Evolutionary conservation across 1,139 yeast species (phyloP), one percentile per base, ranked within the genome.

Genomic region (Saccharomyces pastorianus): DNA sequence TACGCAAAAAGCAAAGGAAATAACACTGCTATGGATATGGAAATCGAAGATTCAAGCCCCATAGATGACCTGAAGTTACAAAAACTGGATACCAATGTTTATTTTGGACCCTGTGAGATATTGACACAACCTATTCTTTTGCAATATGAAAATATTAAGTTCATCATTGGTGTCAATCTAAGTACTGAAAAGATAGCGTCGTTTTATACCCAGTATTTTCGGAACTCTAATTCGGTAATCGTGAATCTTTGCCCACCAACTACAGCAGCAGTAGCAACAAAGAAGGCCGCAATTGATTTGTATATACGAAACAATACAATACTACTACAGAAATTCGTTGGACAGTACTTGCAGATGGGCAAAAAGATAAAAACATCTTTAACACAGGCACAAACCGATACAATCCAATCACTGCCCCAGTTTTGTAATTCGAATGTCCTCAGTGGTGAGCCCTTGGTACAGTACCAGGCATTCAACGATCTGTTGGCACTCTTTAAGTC

Each of bases 81-180:
- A 52, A 64, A 63, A 49, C 52, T 72, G 31, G 63, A 69, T 26
- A 61, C 62, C 31, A 66, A 65, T 51, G 61, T 71, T 1, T 71
- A 70, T 64, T 59, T 70, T 41, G 74, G 75, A 3, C 72, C 74
- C 2, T 54, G 71, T 42, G 66, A 70, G 58, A 60, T 71, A 0
- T 60, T 71, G 6, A 68, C 71, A 0, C 71, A 71, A 56, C 56
- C 58, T 23, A 64, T 63, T 2, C 67, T 69, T 49, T 59, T 66
- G 17, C 55, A 55, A 26, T 55, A 58, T 29, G 55, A 63, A n/a
- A 57, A 61, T 47, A 61, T 64, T 47, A 59, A 59, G 52, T 64
- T 64, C 49, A 64, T 67, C 51, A 58, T 67, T 17, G 62, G 66
- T 17, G 55, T 65, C 2, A 66, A 64, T 26, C 53, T 67, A 14